A percentile compares a stretch with the other conserved stretches of the same genome.
phyloP scores from a whole-genome alignment of 2,329 filamentous ascomycete genomes.

The Fusarium sp. region DNA sequence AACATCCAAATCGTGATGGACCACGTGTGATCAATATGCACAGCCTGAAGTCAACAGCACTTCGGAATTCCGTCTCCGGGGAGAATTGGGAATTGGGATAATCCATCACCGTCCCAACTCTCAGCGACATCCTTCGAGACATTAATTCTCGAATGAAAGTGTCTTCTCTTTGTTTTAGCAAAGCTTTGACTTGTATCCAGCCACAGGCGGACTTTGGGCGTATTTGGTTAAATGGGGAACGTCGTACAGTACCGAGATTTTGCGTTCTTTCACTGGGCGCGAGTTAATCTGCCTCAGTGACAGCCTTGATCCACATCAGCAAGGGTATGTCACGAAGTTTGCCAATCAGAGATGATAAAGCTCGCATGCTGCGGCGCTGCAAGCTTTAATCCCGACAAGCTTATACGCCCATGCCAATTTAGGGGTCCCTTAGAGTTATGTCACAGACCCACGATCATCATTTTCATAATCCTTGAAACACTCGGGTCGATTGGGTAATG shows the following conservation, averaged over 20 bases:
- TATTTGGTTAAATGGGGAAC: constrained; percentile 5
- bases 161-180: not conserved
- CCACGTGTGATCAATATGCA: not conserved
- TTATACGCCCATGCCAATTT: constrained; percentile 24
- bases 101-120: not conserved
- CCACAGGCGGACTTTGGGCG: constrained; percentile 1
- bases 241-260: not conserved
- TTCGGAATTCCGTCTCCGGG: not conserved
- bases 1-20: not conserved
- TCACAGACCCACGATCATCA: constrained; percentile 7
- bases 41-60: not conserved
- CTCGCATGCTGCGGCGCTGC: constrained; percentile 4
- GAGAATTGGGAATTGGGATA: no score
- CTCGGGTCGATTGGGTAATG: not conserved
- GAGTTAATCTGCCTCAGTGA: constrained; percentile 28
- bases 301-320: constrained; percentile 8
- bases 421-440: constrained; percentile 27
- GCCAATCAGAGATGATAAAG: not conserved
- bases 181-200: not conserved
- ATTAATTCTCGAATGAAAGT: not conserved
- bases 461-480: not conserved
- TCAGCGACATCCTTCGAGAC: not conserved
- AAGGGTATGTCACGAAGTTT: not conserved
- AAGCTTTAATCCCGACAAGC: constrained; percentile 31
- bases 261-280: not conserved